Conservation (phyloP, 768 basidiomycete species). For the Podaxis rugospora region DNA sequence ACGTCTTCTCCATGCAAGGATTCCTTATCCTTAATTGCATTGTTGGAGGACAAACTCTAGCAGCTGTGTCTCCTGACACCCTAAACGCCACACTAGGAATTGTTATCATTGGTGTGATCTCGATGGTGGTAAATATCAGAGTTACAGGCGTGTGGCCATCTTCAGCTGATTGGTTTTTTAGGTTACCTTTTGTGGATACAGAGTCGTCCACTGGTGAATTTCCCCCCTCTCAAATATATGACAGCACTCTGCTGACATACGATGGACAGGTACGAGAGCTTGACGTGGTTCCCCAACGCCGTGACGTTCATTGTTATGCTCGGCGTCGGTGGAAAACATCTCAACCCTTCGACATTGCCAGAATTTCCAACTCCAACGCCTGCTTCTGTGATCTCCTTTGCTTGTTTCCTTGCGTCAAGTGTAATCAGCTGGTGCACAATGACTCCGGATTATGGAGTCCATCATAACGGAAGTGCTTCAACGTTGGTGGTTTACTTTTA, state of each 20-base stretch:
- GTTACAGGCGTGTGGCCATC: background rate
- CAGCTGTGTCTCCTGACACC: slow-evolving; percentile 40
- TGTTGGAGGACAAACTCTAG: slow-evolving; percentile 63
- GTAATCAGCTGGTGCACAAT: slow-evolving; percentile 39
- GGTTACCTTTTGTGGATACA: slow-evolving; percentile 63
- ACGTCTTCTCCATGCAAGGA: slow-evolving; percentile 56
- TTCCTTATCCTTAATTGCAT: slow-evolving; percentile 67
- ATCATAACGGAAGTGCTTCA: slow-evolving; percentile 37
- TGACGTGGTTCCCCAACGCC: slow-evolving; percentile 65
- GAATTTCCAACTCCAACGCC: slow-evolving; percentile 24
- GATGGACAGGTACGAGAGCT: slow-evolving; percentile 43
- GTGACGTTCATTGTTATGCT: slow-evolving; percentile 60
- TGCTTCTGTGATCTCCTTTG: slow-evolving; percentile 29
- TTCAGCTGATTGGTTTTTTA: slow-evolving; percentile 10
- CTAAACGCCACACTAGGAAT: slow-evolving; percentile 35
- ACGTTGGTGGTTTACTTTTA: slow-evolving; percentile 33
- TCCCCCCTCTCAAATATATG: background rate
- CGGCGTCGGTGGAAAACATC: slow-evolving; percentile 59
- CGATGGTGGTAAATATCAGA: slow-evolving; percentile 24
- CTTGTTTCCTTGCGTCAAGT: slow-evolving; percentile 32
- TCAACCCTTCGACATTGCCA: slow-evolving; percentile 32
- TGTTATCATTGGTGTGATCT: slow-evolving; percentile 33
- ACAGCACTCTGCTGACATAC: background rate
- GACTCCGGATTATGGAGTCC: slow-evolving; percentile 42
- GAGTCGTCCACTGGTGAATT: slow-evolving; percentile 52